Base-by-base conservation (phyloP, 2,329 filamentous ascomycete genomes). In the Colletotrichum limetticola region DNA sequence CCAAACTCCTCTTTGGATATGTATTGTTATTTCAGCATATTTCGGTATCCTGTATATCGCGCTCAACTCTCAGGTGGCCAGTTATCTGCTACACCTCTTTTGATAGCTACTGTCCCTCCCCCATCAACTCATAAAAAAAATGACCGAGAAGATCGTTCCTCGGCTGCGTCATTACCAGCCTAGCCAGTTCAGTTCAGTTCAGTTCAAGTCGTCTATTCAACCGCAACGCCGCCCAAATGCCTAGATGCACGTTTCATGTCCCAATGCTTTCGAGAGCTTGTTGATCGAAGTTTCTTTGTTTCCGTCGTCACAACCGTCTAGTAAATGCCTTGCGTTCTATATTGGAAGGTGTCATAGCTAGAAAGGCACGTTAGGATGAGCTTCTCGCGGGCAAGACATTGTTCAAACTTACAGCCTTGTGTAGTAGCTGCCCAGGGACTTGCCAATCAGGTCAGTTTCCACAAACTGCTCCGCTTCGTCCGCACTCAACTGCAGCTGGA, bases 241-340 rank as follows among this genome's bases (percentile, higher is more conserved):
- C 57, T 64, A 67, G 68, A 74, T 74, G 68, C 68, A 68, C 62
- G 58, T 42, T 42, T 49, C 62, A 68, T 59, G 37, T 67, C 71
- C 52, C 68, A 63, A 68, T 67, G 71, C 58, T 72, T 58, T 55
- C 61, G 30, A 60, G 62, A 66, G 62, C 55, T 49, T 16, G 52
- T 42, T 68, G 62, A 60, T 53, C 61, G 63, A 64, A 58, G 42
- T 49, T 49, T 9, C 16, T 35, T 42, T 42, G 37, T 42, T 16
- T 42, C 46, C 55, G 16, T 62, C 64, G 46, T 49, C 24, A 56
- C 69, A 46, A n/a, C 73, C 70, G 66, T 74, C 77, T 89, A 96
- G 83, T 96, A 96, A 83, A 96, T 96, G 77, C 94, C 94, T 83
- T 96, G 94, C 46, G 94, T 95, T 79, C 94, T 91, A 84, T 96